Percentiles rank a stretch among this genome's conserved stretches.
These are phyloP conservation scores for Saturnispora galanensis DNA, from an alignment of 805 yeast species.

Conservation along the genomic window DNA sequence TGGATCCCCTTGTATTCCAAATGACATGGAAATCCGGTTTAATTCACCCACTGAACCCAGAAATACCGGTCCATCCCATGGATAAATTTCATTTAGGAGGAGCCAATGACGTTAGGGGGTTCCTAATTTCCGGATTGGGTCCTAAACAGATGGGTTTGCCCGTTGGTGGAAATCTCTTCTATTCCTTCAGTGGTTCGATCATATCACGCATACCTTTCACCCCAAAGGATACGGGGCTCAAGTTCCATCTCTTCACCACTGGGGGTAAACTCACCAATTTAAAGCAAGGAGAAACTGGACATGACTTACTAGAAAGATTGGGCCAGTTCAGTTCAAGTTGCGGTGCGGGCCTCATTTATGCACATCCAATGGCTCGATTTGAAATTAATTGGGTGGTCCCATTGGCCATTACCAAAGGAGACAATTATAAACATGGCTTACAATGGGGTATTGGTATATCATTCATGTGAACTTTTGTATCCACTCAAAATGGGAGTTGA, in stretches of 20 bases:
- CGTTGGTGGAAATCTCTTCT: slow-evolving; percentile 43
- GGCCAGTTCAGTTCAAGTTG: slow-evolving; percentile 21
- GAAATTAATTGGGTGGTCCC: slow-evolving; percentile 50
- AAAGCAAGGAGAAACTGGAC: slow-evolving; percentile 6
- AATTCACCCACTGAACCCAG: slow-evolving; percentile 12
- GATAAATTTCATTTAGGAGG: slow-evolving; percentile 52
- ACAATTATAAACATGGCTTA: slow-evolving; percentile 40
- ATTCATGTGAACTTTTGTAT: slow-evolving; percentile 38
- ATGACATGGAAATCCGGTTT: slow-evolving; percentile 22
- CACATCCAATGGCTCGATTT: slow-evolving; percentile 49
- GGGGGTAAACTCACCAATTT: slow-evolving; percentile 34
- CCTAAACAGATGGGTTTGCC: slow-evolving; percentile 42
- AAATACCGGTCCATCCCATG: slow-evolving; percentile 29
- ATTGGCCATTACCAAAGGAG: slow-evolving; percentile 33
- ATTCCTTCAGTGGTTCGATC: slow-evolving; percentile 36
- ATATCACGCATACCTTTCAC: slow-evolving; percentile 35
- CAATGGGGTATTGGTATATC: slow-evolving; percentile 55
- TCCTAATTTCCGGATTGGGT: slow-evolving; percentile 42
- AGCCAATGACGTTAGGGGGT: slow-evolving; percentile 48
- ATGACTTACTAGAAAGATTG: slow-evolving; percentile 5
- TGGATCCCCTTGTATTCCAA: slow-evolving; percentile 15
- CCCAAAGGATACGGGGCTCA: slow-evolving; percentile 35
- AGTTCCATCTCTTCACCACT: slow-evolving; percentile 39
- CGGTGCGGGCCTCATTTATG: slow-evolving; percentile 43
- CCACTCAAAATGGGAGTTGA: slow-evolving; percentile 56